Conservation (phyloP, 768 basidiomycete species). For the Russula brevipes region DNA sequence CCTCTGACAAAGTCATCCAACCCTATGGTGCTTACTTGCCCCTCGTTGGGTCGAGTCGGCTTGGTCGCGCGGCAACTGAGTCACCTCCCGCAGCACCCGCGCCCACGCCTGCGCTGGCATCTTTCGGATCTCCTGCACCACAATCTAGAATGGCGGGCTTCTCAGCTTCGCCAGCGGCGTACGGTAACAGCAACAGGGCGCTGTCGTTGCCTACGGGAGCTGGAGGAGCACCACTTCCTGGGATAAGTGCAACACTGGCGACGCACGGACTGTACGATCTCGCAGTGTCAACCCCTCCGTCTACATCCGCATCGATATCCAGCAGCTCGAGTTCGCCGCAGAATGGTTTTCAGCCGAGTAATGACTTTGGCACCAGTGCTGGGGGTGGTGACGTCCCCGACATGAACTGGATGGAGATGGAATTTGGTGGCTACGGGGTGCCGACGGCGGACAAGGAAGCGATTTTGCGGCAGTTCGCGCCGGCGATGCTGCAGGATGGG, state of each 20-base stretch:
- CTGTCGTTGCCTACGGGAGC: background rate
- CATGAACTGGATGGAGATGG: slow-evolving; percentile 13
- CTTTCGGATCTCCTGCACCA: background rate
- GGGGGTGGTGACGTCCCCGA: background rate
- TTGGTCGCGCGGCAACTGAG: background rate
- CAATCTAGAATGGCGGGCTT: background rate
- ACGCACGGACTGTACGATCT: background rate
- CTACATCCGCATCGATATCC: background rate
- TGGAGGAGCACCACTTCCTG: background rate
- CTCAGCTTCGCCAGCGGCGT: background rate
- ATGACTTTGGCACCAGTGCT: background rate
- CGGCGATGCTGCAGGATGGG: slow-evolving; percentile 14
- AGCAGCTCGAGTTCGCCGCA: slow-evolving; percentile 5
- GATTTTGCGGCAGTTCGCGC: slow-evolving; percentile 11
- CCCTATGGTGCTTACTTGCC: slow-evolving; percentile 8
- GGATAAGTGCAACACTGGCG: background rate
- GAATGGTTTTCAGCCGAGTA: background rate
- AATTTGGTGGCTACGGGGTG: slow-evolving; percentile 14
- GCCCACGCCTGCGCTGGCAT: background rate
- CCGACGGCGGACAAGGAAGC: slow-evolving; percentile 8
- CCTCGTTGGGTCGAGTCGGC: slow-evolving; percentile 13
- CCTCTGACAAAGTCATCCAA: background rate
- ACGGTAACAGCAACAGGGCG: background rate
- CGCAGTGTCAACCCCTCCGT: background rate
- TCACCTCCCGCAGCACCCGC: background rate